Conservation (phyloP, 1,284 basidiomycete species). For the Coniophora puteana region DNA sequence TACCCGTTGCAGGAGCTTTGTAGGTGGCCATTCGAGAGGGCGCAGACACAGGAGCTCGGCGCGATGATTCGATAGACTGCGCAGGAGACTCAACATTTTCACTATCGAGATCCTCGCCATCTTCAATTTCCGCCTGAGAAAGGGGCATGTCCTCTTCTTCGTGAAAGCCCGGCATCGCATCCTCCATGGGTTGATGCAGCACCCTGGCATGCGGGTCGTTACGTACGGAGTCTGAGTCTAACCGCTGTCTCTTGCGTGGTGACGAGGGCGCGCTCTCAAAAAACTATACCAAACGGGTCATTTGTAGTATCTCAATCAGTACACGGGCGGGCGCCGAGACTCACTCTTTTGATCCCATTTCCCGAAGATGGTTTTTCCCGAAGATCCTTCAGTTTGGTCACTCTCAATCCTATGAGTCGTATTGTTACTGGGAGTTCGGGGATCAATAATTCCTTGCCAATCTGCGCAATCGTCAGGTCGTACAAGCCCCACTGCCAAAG, state of each 20-base stretch:
- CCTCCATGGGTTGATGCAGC: slow-evolving; percentile 32
- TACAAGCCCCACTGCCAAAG: slow-evolving; percentile 7
- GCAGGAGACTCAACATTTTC: slow-evolving; percentile 21
- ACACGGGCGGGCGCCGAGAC: slow-evolving; percentile 14
- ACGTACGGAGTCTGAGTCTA: slow-evolving; percentile 14
- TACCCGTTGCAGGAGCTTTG: slow-evolving; percentile 3
- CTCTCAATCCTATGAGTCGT: slow-evolving; percentile 77
- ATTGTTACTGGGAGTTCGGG: slow-evolving; percentile 76
- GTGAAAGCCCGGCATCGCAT: slow-evolving; percentile 51
- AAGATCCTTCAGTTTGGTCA: slow-evolving; percentile 84
- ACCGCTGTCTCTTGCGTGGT: slow-evolving; percentile 39
- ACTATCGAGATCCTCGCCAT: slow-evolving; percentile 10
- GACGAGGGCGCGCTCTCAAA: slow-evolving; percentile 39
- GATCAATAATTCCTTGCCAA: slow-evolving; percentile 78
- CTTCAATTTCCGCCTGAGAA: slow-evolving; percentile 10
- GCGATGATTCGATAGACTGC: slow-evolving; percentile 3
- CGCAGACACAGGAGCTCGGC: background rate
- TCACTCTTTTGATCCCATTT: slow-evolving; percentile 63
- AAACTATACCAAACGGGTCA: slow-evolving; percentile 49
- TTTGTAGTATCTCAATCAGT: background rate
- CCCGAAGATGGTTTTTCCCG: slow-evolving; percentile 40
- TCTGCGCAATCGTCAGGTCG: slow-evolving; percentile 46
- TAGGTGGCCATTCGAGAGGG: background rate
- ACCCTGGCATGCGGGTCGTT: slow-evolving; percentile 10
- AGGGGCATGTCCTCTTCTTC: slow-evolving; percentile 45